Evolutionary conservation across 768 basidiomycete species (phyloP), one percentile per base, ranked within the genome.

Genomic region (Russula abietina): DNA sequence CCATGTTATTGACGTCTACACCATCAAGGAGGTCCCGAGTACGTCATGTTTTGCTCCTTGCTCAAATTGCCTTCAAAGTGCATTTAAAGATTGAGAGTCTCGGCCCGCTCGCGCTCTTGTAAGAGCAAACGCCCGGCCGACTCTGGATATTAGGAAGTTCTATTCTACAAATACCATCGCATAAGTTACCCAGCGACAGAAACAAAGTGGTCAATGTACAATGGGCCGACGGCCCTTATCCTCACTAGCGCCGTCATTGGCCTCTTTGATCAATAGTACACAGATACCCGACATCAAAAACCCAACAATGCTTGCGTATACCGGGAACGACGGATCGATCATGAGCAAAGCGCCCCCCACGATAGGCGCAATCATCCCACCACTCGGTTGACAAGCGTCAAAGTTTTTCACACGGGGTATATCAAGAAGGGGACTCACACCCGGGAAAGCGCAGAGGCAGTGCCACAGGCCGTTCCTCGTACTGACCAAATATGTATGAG

Each of bases 301-400:
- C 36, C 87, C 78, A 4, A 75, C 80, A 56, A 86, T 83, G 72
- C 89, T 89, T 46, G 82, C 79, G 66, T 90, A 91, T 28, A 93
- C 89, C 0, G 91, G 91, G 57, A 91, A 77, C 0, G 88, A 80
- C 9, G 80, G 77, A 69, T 86, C 76, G 50, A 92, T 75, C 71
- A 82, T 80, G 39, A 94, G 79, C 5, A 94, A 80, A 24, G 76
- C 71, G 0, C 92, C 92, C 0, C 92, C 92, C 6, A 89, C 73
- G 39, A 93, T 78, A 0, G 92, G 92, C 0, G 91, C 92, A 33
- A 91, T 86, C 86, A 94, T 93, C 6, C 92, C 92, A 9, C 91
- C 89, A 72, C 91, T 93, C 39, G 19, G 19, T 17, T 24, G n/a
- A 46, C 2, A n/a, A 30, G 16, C 11, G 41, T 61, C 26, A 60